Evolutionary conservation across 176 grass and related monocot species (phyloP).

Genomic region (Phragmites australis): DNA sequence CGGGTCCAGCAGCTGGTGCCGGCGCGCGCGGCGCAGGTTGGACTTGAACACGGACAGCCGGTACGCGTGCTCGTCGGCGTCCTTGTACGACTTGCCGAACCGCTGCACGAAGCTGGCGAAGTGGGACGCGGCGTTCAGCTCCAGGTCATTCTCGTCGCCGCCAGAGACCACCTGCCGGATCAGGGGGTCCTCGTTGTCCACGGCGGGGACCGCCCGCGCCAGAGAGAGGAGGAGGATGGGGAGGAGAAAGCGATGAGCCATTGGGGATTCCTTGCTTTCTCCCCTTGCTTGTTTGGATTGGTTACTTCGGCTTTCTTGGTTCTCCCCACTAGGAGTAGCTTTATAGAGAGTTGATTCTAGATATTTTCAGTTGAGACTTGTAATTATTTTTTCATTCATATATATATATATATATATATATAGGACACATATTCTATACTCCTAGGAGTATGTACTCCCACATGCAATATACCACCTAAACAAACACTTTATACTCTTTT

Average conservation of each 20-base stretch:
- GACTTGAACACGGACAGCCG: conserved; percentile 79
- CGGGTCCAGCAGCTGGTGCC: conserved; percentile 78
- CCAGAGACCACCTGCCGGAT: conserved; percentile 69
- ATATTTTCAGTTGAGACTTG: not conserved
- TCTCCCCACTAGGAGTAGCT: not conserved
- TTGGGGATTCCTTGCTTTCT: conserved; percentile 32
- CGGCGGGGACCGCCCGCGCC: not conserved
- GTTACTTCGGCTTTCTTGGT: conserved; percentile 26
- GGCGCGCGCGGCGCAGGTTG: conserved; percentile 69
- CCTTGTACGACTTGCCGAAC: conserved; percentile 73
- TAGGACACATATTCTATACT: too few relatives aligned
- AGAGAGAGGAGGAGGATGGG: conserved; percentile 27
- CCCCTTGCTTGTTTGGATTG: conserved; percentile 24
- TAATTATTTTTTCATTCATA: too few relatives aligned
- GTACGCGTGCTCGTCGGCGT: conserved; percentile 72
- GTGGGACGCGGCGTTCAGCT: conserved; percentile 63
- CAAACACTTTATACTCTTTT: too few relatives aligned
- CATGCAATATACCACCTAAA: too few relatives aligned
- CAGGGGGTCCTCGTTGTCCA: conserved; percentile 43
- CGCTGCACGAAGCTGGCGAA: conserved; percentile 66
- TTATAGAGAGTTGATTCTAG: conserved; percentile 31
- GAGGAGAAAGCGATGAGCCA: conserved; percentile 50
- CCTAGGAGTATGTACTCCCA: too few relatives aligned
- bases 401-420: too few relatives aligned
- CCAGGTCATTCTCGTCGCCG: conserved; percentile 49